Conservation (phyloP, 257 asterid genomes). For the Fraxinus anomala region DNA sequence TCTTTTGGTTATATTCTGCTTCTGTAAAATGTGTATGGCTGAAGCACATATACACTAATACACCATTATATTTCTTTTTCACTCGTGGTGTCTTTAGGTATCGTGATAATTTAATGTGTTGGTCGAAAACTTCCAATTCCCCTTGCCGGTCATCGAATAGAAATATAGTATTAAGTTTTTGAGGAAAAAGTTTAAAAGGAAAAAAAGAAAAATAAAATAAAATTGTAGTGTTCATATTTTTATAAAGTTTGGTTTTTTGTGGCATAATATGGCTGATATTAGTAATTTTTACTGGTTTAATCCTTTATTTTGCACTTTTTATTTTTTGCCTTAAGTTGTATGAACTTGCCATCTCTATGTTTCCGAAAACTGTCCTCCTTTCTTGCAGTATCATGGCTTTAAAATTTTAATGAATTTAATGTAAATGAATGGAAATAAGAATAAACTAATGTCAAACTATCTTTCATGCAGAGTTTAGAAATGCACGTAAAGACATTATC, state of each 20-base stretch:
- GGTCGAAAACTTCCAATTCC: background rate
- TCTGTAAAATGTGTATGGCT: background rate
- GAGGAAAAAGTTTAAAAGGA: background rate
- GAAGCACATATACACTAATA: background rate
- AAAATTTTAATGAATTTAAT: background rate
- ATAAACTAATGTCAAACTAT: constrained; percentile 15
- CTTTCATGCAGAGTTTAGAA: constrained; percentile 65
- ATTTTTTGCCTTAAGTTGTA: background rate
- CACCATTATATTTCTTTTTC: background rate
- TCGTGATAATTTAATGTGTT: background rate
- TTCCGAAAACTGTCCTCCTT: background rate
- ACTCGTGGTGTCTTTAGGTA: background rate
- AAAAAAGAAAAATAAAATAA: background rate
- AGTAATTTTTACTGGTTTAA: constrained; percentile 6
- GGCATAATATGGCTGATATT: constrained; percentile 2
- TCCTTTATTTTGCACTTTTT: background rate
- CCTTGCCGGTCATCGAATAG: background rate
- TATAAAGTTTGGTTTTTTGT: constrained; percentile 6
- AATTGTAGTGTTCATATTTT: background rate
- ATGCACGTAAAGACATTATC: constrained; percentile 64
- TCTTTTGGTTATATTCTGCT: constrained; percentile 18
- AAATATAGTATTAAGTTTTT: background rate
- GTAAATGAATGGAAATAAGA: constrained; percentile 6
- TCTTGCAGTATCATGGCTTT: constrained; percentile 5
- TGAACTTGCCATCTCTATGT: background rate